Evolutionary conservation across 129 eudicot species (phyloP), one percentile per base, ranked within the genome.

Genomic region (Tanacetum coccineum): DNA sequence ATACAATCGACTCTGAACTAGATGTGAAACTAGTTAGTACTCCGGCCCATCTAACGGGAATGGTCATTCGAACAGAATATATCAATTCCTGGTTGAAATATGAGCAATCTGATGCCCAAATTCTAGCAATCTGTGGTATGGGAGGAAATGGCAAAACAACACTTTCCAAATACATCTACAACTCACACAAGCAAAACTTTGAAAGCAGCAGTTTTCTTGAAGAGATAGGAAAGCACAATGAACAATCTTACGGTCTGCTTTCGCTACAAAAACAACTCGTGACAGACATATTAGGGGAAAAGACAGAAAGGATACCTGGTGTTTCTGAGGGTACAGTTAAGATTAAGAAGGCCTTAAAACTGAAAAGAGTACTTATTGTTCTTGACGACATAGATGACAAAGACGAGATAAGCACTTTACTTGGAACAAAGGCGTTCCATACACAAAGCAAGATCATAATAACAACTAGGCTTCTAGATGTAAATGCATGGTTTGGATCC

Each of bases 71-170:
- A 12, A 21, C 32, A 3, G n/a, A 72, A 39, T 21, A 62, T 9
- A 30, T 72, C 12, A 49, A 12, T 21, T 28, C 36, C n/a, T 51
- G 61, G 70, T 62, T 72, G 64, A 36, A 7, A 36, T 0, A 36
- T 36, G 9, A 51, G 36, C 19, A 52, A 40, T 20, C 25, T 13
- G 13, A 72, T 51, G 17, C 42, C 9, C 25, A 54, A 5, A 6
- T 62, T 47, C 14, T 62, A 49, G 77, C 70, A 21, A 72, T 72
- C 40, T 72, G 52, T 2, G 77, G 77, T 10, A 48, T 72, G 58
- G 72, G 72, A 3, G 72, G 72, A 68, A 68, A 52, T 68, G 72
- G 72, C 62, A 53, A 62, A 40, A 48, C 53, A 48, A 48, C 53
- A 48, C 6, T 48, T 11, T 15, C 53, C 53, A 48, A 48, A n/a